Percentiles rank a stretch among this genome's conserved stretches.
These are phyloP conservation scores for Pichia inconspicua DNA, from an alignment of 1,139 yeast species.

Conservation along the genomic window DNA sequence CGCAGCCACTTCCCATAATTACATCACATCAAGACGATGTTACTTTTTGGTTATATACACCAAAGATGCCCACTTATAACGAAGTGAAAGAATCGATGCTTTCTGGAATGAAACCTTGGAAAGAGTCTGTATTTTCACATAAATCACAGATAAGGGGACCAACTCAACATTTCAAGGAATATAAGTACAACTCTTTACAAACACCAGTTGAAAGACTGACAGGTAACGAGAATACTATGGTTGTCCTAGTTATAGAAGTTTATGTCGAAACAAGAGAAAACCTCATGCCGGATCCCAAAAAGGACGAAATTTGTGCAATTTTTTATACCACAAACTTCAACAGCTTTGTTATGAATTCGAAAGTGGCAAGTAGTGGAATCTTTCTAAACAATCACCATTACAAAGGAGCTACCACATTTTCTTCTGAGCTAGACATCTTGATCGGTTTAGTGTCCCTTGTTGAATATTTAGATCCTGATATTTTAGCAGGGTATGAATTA, in stretches of 20 bases:
- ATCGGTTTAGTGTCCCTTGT: slow-evolving; percentile 49
- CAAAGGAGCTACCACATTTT: slow-evolving; percentile 25
- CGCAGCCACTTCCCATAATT: not conserved
- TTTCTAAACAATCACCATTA: slow-evolving; percentile 20
- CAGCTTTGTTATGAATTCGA: not conserved
- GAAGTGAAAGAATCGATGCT: slow-evolving; percentile 31
- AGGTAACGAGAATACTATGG: slow-evolving; percentile 34
- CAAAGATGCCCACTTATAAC: slow-evolving; percentile 34
- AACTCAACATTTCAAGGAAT: slow-evolving; percentile 31
- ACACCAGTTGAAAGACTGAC: slow-evolving; percentile 34
- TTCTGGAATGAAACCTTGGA: not conserved
- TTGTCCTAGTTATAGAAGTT: slow-evolving; percentile 56
- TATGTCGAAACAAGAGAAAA: slow-evolving; percentile 49
- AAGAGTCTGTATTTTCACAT: slow-evolving; percentile 19
- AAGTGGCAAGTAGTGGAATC: slow-evolving; percentile 27
- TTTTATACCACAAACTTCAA: slow-evolving; percentile 40
- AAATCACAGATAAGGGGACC: slow-evolving; percentile 46
- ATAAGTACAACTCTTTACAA: slow-evolving; percentile 28
- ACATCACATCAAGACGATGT: not conserved
- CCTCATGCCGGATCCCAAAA: slow-evolving; percentile 56
- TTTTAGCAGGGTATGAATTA: slow-evolving; percentile 78
- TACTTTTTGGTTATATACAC: slow-evolving; percentile 32
- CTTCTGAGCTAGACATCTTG: slow-evolving; percentile 50
- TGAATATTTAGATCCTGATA: slow-evolving; percentile 71
- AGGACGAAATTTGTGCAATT: slow-evolving; percentile 51